These are phyloP conservation scores for Apiospora arundinis DNA, from an alignment of 2,329 filamentous ascomycete species.

Conservation along the genomic window DNA sequence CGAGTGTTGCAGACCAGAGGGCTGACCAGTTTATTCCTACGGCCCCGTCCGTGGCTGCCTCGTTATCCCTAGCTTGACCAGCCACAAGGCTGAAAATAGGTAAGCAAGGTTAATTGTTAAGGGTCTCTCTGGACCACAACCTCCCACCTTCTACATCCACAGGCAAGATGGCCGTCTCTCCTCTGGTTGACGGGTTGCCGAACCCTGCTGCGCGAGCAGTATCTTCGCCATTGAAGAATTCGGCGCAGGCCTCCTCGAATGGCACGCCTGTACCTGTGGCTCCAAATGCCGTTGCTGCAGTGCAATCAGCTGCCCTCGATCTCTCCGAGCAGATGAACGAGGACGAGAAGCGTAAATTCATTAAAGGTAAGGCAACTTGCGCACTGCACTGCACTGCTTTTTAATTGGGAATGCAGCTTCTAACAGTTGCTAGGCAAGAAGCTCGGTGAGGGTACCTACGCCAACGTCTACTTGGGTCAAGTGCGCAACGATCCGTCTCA, in stretches of 20 bases:
- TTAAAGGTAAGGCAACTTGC: conserved; percentile 80
- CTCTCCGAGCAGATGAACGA: conserved; percentile 84
- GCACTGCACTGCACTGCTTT: too few relatives aligned
- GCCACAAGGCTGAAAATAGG: conserved; percentile 13
- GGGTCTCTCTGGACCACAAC: not conserved
- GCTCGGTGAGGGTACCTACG: conserved; percentile 95
- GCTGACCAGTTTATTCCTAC: too few relatives aligned
- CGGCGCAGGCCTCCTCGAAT: conserved; percentile 50
- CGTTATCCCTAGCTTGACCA: not conserved
- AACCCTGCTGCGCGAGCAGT: conserved; percentile 39
- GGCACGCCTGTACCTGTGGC: conserved; percentile 48
- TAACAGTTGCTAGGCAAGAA: conserved; percentile 70
- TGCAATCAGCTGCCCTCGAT: conserved; percentile 50
- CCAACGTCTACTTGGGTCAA: conserved; percentile 90
- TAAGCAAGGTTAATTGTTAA: too few relatives aligned
- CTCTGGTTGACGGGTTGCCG: conserved; percentile 38
- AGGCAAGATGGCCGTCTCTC: conserved; percentile 41
- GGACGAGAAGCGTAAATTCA: conserved; percentile 84
- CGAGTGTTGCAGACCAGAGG: too few relatives aligned
- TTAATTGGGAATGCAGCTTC: not conserved
- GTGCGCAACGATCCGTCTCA: conserved; percentile 73
- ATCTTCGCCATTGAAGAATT: conserved; percentile 54
- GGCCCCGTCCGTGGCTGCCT: too few relatives aligned
- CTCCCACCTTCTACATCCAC: conserved; percentile 5
- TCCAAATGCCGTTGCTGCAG: conserved; percentile 38